Evolutionary conservation across 129 eudicot genomes (phyloP).

Genomic region (sunflower (Helianthus annuus)): DNA sequence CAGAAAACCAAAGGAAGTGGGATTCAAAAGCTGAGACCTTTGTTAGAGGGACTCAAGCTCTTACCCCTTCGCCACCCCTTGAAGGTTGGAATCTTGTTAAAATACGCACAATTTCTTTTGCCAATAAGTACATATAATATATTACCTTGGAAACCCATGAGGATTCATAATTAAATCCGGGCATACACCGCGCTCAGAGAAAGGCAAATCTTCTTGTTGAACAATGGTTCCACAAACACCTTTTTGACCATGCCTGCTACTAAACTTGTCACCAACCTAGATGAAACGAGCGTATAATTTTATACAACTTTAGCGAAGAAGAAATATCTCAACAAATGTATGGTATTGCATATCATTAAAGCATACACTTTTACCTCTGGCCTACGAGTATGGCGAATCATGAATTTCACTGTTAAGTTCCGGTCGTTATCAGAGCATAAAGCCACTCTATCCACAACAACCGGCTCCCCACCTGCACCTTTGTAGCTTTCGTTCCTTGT

Average conservation of each 20-base stretch:
- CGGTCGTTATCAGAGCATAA: slow-evolving; percentile 51
- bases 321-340: background rate
- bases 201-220: slow-evolving; percentile 96
- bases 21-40: background rate
- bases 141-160: slow-evolving; percentile 97
- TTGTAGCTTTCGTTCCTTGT: slow-evolving; percentile 56
- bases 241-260: slow-evolving; percentile 97
- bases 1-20: background rate
- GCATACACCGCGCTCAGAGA: slow-evolving; percentile 94
- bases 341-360: background rate
- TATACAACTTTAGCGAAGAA: background rate
- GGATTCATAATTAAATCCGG: slow-evolving; percentile 99
- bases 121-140: background rate
- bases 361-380: slow-evolving; percentile 66
- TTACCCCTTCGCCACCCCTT: background rate
- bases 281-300: slow-evolving; percentile 4
- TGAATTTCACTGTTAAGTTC: slow-evolving; percentile 61
- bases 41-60: background rate
- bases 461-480: slow-evolving; percentile 82
- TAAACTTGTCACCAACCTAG: slow-evolving; percentile 95
- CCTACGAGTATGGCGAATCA: slow-evolving; percentile 89
- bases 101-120: background rate
- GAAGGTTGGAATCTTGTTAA: background rate
- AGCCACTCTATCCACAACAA: slow-evolving; percentile 83
- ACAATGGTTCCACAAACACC: slow-evolving; percentile 96